Evolutionary conservation across 2,329 filamentous ascomycete species (phyloP).

Genomic region (Corynespora cassiicola): DNA sequence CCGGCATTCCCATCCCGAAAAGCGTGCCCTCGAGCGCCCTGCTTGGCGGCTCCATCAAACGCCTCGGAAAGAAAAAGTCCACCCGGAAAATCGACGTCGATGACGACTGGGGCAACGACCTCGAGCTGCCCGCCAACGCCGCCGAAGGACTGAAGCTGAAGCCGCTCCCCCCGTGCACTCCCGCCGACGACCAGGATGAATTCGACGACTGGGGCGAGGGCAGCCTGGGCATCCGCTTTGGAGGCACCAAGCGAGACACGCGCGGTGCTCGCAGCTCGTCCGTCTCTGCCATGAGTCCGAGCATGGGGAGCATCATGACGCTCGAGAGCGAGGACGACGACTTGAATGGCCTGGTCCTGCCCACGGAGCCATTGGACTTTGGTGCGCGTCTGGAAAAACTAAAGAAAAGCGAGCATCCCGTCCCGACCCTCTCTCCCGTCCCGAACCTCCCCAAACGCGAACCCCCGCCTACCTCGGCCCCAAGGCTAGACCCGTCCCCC

Average conservation of each 20-base stretch:
- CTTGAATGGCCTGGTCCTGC: conserved; percentile 86
- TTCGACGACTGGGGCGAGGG: conserved; percentile 93
- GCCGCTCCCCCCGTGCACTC: conserved; percentile 51
- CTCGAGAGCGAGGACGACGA: conserved; percentile 93
- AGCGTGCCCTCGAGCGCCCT: conserved; percentile 89
- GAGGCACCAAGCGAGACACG: conserved; percentile 81
- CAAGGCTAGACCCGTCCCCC: conserved; percentile 21
- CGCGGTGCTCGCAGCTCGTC: conserved; percentile 85
- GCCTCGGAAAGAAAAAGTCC: conserved; percentile 69
- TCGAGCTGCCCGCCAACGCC: conserved; percentile 51
- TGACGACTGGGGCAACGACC: conserved; percentile 60
- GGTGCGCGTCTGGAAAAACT: conserved; percentile 77
- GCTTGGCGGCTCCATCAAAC: conserved; percentile 90
- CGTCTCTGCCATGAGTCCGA: conserved; percentile 88
- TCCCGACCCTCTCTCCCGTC: conserved; percentile 27
- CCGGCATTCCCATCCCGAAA: conserved; percentile 87
- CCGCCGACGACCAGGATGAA: conserved; percentile 72
- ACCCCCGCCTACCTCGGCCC: conserved; percentile 39
- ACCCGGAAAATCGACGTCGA: conserved; percentile 52
- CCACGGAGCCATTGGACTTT: conserved; percentile 83
- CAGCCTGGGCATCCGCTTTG: conserved; percentile 88
- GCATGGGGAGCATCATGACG: conserved; percentile 88
- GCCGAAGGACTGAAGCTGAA: conserved; percentile 50
- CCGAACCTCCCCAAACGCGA: conserved; percentile 25
- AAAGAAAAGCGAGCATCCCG: conserved; percentile 56